These are phyloP conservation scores for Populus alba DNA, from an alignment of 345 rosid genomes.

Conservation along the genomic window DNA sequence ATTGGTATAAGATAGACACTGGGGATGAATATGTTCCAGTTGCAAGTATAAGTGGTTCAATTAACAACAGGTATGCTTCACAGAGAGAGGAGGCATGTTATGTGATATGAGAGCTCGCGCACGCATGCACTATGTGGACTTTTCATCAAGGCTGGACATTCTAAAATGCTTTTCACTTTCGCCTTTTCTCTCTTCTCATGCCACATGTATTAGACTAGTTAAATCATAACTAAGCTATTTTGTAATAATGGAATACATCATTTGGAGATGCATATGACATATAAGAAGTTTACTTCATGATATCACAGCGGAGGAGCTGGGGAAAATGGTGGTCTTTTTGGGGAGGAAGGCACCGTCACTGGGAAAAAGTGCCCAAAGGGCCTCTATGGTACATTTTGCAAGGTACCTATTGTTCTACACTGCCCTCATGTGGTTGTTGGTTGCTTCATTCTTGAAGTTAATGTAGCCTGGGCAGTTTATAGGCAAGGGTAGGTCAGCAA, in stretches of 20 bases:
- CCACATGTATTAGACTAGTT: neutral
- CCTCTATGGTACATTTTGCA: slow-evolving; percentile 87
- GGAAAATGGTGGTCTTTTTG: slow-evolving; percentile 67
- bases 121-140: neutral
- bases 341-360: slow-evolving; percentile 81
- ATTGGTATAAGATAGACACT: slow-evolving; percentile 76
- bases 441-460: neutral
- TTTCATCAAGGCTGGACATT: neutral
- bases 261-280: neutral
- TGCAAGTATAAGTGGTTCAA: slow-evolving; percentile 67
- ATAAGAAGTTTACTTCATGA: slow-evolving; percentile 18
- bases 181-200: neutral
- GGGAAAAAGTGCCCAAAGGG: slow-evolving; percentile 92
- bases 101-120: neutral
- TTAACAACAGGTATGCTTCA: slow-evolving; percentile 57
- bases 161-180: neutral
- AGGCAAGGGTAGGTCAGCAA: neutral
- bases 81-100: neutral
- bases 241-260: neutral
- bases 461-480: neutral
- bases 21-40: slow-evolving; percentile 79
- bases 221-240: neutral
- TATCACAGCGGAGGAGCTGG: slow-evolving; percentile 91
- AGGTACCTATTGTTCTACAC: slow-evolving; percentile 41
- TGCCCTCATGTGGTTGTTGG: slow-evolving; percentile 5